Conservation (phyloP, 768 basidiomycete genomes). For the Boletus pseudo-olivaceus region DNA sequence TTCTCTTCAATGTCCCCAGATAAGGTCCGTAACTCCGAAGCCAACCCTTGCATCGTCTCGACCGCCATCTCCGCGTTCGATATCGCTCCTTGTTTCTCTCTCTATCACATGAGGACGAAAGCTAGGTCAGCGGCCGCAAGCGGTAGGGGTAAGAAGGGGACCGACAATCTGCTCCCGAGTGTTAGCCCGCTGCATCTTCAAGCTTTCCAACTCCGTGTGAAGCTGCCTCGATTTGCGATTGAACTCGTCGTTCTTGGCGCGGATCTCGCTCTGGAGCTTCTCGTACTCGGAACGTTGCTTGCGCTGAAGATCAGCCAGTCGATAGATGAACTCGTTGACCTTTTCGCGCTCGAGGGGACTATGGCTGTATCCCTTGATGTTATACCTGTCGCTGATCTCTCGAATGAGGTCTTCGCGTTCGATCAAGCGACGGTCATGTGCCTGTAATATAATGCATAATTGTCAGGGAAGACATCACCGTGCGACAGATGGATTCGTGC, state of each 20-base stretch:
- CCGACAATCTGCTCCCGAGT: constrained; percentile 59
- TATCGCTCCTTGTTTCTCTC: constrained; percentile 51
- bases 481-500: constrained; percentile 32
- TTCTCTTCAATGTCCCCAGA: constrained; percentile 70
- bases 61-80: constrained; percentile 49
- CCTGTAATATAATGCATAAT: constrained; percentile 38
- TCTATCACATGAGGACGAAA: constrained; percentile 28
- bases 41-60: constrained; percentile 53
- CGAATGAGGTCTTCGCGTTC: constrained; percentile 75
- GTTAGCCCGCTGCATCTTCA: constrained; percentile 50
- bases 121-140: background rate
- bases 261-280: constrained; percentile 62
- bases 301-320: constrained; percentile 58
- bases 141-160: background rate
- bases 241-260: constrained; percentile 60
- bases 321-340: constrained; percentile 68
- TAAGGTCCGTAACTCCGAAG: constrained; percentile 50
- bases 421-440: constrained; percentile 63
- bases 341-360: constrained; percentile 68
- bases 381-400: constrained; percentile 61
- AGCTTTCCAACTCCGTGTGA: constrained; percentile 49
- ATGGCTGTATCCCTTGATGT: constrained; percentile 71
- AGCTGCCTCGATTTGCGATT: constrained; percentile 55
- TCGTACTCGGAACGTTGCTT: constrained; percentile 64
- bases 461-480: background rate